Evolutionary conservation across 2,329 filamentous ascomycete genomes (phyloP).

Genomic region (Grosmannia huntii): DNA sequence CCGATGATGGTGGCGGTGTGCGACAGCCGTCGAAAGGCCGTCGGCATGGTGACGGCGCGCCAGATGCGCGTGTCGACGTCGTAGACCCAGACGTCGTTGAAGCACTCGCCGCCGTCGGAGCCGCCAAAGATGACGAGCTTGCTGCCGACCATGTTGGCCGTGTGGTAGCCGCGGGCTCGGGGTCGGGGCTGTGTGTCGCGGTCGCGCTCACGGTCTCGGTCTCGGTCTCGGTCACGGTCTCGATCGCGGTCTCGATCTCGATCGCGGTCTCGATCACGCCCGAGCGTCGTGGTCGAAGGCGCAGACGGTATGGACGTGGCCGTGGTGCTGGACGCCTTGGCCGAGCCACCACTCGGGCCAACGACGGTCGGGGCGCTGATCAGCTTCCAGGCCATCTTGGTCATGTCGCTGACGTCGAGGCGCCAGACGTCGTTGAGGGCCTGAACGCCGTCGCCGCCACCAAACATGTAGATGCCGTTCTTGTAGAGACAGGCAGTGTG

Average conservation of each 20-base stretch:
- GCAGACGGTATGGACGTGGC: not conserved
- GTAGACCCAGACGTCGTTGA: slow-evolving; percentile 62
- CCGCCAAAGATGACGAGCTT: slow-evolving; percentile 62
- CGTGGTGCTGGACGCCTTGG: slow-evolving; percentile 10
- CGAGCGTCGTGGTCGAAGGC: not conserved
- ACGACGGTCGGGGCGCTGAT: slow-evolving; percentile 29
- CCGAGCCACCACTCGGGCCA: not conserved
- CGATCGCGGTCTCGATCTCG: too few relatives aligned
- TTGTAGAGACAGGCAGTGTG: slow-evolving; percentile 62
- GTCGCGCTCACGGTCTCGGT: too few relatives aligned
- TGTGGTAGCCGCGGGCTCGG: slow-evolving; percentile 57
- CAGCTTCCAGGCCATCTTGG: slow-evolving; percentile 56
- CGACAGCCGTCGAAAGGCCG: slow-evolving; percentile 51
- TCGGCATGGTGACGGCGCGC: slow-evolving; percentile 44
- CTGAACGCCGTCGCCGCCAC: slow-evolving; percentile 56
- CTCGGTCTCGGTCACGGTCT: too few relatives aligned
- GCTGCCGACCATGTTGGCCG: slow-evolving; percentile 58
- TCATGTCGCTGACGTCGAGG: slow-evolving; percentile 53
- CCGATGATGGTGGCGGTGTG: slow-evolving; percentile 59
- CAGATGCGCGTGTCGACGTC: slow-evolving; percentile 51
- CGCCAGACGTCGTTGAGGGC: slow-evolving; percentile 61
- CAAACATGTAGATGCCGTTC: slow-evolving; percentile 60
- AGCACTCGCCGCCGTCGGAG: slow-evolving; percentile 58
- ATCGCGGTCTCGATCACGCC: too few relatives aligned
- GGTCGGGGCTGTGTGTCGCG: slow-evolving; percentile 26